Conservation (phyloP, 106 monocot genomes). For the Dendrobium nobile region DNA sequence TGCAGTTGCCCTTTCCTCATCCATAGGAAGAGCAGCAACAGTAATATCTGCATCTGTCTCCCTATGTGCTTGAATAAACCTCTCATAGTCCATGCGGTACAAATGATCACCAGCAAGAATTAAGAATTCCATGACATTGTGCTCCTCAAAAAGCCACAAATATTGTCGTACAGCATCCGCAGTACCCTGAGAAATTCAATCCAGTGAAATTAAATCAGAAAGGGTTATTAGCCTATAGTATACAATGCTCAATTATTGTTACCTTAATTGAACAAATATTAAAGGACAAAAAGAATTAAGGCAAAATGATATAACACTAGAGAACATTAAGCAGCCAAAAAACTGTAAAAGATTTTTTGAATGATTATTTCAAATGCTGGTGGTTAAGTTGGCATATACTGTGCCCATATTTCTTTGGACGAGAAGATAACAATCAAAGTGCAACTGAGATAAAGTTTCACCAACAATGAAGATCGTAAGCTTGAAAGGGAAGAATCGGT, state of each 20-base stretch:
- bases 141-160: constrained; percentile 93
- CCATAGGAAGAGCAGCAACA: constrained; percentile 93
- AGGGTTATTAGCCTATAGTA: neutral
- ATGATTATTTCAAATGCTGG: too few species aligned
- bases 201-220: neutral
- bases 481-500: too few species aligned
- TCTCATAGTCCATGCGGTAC: constrained; percentile 98
- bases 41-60: constrained; percentile 96
- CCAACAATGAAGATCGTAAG: too few species aligned
- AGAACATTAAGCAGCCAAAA: neutral
- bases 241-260: neutral
- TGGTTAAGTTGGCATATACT: too few species aligned
- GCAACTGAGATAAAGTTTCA: too few species aligned
- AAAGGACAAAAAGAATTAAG: neutral
- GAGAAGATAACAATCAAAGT: too few species aligned
- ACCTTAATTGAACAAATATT: neutral
- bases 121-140: constrained; percentile 83
- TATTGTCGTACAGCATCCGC: constrained; percentile 99
- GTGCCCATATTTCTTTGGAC: too few species aligned
- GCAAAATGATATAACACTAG: neutral
- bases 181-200: constrained; percentile 52
- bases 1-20: constrained; percentile 82
- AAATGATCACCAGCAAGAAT: constrained; percentile 94
- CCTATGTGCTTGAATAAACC: constrained; percentile 93
- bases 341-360: too few species aligned